phyloP scores from a whole-genome alignment of 306 rosid species.

The Castanopsis chinensis region DNA sequence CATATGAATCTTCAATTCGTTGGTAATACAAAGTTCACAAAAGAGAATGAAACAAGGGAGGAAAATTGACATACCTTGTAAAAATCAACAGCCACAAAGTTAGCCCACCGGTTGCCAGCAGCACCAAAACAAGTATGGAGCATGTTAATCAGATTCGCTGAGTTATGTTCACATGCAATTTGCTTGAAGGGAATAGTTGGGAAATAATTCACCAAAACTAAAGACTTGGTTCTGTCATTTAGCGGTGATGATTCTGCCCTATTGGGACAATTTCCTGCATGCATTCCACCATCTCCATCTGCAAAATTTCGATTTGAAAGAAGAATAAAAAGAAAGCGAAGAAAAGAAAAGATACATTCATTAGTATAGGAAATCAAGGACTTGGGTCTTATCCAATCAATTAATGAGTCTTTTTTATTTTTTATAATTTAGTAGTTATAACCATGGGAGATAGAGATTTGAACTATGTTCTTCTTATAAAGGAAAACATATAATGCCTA shows the following conservation, averaged over 20 bases:
- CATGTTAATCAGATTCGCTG: slow-evolving; percentile 54
- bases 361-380: neutral
- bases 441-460: no score
- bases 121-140: slow-evolving; percentile 59
- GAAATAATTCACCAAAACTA: slow-evolving; percentile 76
- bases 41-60: no score
- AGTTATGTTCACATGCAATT: slow-evolving; percentile 48
- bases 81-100: slow-evolving; percentile 66
- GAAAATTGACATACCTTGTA: slow-evolving; percentile 46
- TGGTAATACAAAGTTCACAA: no score
- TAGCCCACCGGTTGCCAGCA: slow-evolving; percentile 79
- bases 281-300: slow-evolving; percentile 85
- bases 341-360: neutral
- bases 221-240: slow-evolving; percentile 62
- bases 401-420: no score
- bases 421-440: no score
- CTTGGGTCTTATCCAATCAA: no score
- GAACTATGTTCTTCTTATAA: no score
- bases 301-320: slow-evolving; percentile 15
- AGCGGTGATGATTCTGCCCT: slow-evolving; percentile 73
- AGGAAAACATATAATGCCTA: no score
- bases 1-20: no score
- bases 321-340: neutral
- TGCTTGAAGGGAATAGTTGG: slow-evolving; percentile 46
- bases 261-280: slow-evolving; percentile 64